Base-by-base conservation (phyloP, 352 stramenopile genomes). In the Globisporangium emineosum region DNA sequence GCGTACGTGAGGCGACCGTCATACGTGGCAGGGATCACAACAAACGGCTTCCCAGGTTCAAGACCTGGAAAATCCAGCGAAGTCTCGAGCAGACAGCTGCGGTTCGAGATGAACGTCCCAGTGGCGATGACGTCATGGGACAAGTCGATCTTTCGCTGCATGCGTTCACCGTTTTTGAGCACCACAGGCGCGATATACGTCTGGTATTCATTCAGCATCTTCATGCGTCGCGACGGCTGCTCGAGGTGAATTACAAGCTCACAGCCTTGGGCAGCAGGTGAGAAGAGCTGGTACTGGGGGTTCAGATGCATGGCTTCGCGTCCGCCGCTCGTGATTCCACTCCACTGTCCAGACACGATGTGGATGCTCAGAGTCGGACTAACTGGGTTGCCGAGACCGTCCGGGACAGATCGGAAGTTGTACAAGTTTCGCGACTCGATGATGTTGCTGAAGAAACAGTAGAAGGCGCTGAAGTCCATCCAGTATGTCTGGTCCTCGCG, bases 81-180 rank as follows among this genome's bases (percentile, higher is more conserved):
- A 8, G 80, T 64, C 35, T 90, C 78, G 10, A 93, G 42, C 52
- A 93, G 45, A 32, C 79, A 92, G 57, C 86, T 93, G 42, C 86
- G 83, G 70, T 88, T 94, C 32, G 86, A 94, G 55, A 94, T 92
- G 63, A 94, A 94, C 12, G 84, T 94, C 35, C 86, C 86, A 5
- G 79, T 93, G 51, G 84, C 78, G 27, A 94, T 68, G 10, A 94
- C 79, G 57, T 94, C 84, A 32, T 84, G 72, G 10, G 72, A 83
- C n/a, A 94, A 62, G 60, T 94, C 86, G 64, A 94, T 90, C 60
- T 94, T 94, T 54, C 86, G 83, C 57, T 81, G 74, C 53, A 76
- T 73, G 12, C 73, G 72, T 57, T 83, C 75, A 5, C 81, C 86
- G 64, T 93, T 81, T 57, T 86, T 88, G 13, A 91, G 76, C n/a